Base-by-base conservation (phyloP, 768 basidiomycete genomes). In the Tricholoma furcatifolium region DNA sequence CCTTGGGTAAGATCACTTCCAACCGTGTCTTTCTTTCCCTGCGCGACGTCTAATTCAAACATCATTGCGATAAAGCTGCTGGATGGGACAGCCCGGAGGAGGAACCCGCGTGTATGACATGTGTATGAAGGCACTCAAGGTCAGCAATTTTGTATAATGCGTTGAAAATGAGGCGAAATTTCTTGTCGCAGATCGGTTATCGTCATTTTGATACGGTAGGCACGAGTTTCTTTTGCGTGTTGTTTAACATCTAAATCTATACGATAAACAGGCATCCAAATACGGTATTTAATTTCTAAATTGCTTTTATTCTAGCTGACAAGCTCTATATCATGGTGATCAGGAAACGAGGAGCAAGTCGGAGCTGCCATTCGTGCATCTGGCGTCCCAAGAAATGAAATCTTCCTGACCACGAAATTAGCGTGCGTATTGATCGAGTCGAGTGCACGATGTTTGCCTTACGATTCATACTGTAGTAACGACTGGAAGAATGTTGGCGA, bases 321-420 rank as follows among this genome's bases (percentile, higher is more conserved):
- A 17, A 50, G 24, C 24, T 17, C 3, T 27, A n/a, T n/a, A n/a
- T n/a, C n/a, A n/a, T n/a, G n/a, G 20, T 41, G 24, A n/a, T 32
- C 17, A 70, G 75, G 63, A 1, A 82, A 77, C 51, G 82, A 82
- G 60, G 61, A 70, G 55, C 55, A 62, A 10, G 79, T 81, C 20
- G 77, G 80, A 5, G 59, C 61, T 27, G 79, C 75, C 2, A 71
- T 83, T 39, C 65, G 72, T 11, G 75, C 70, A 17, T 77, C 75
- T 21, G 71, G 70, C 1, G 65, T 79, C n/a, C 72, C 77, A 4
- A 70, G 78, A 39, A 64, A 63, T 20, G 69, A 77, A 27, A 65
- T 82, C 35, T 82, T 73, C 61, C 57, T 82, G 10, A 79, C 78
- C 6, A 81, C 81, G 15, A 83, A 83, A 57, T 64, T 81, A 30